Evolutionary conservation across 208 protist genomes (phyloP), one percentile per base, ranked within the genome.

Genomic region (Wallacemonas rigidus): DNA sequence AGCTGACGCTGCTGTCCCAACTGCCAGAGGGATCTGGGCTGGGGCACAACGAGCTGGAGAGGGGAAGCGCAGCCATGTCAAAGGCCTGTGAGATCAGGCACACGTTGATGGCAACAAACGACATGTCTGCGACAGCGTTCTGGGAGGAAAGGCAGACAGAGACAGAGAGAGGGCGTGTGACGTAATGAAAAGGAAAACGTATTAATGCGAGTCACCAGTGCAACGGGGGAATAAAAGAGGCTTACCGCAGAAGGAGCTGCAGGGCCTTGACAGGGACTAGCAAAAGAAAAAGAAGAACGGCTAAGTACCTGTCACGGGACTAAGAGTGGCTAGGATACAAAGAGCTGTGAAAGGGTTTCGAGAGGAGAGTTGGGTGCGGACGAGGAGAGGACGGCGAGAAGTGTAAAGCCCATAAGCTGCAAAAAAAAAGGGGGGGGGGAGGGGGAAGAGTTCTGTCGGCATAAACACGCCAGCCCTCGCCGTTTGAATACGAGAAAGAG

Each of bases 81-180:
- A 94, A 92, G 73, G 76, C 64, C 41, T 75, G 80, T 61, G 83
- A 86, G n/a, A 91, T 73, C 1, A 94, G 65, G 58, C 85, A 92
- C 39, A 94, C 76, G 40, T 90, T 92, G n/a, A 94, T 51, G 3
- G 81, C 89, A 9, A 92, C 75, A 17, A 92, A 67, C 9, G 85
- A 86, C 79, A 85, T 90, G 38, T 26, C 26, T 26, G 26, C 26
- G 26, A 26, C 26, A 26, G 26, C 26, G 26, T 26, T 26, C 35
- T 55, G 40, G 36, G 26, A 43, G 14, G 15, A 11, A 41, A 17
- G 45, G 12, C 17, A 41, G 58, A 63, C 2, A 44, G 43, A 43
- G 15, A 64, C 43, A 45, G 35, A 15, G 61, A 51, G 43, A n/a
- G 36, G 11, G 3, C 0, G 65, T 9, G 17, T 6, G 44, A 38